Evolutionary conservation across 1,139 yeast species (phyloP).

Genomic region (Yamadazyma diddensiae): DNA sequence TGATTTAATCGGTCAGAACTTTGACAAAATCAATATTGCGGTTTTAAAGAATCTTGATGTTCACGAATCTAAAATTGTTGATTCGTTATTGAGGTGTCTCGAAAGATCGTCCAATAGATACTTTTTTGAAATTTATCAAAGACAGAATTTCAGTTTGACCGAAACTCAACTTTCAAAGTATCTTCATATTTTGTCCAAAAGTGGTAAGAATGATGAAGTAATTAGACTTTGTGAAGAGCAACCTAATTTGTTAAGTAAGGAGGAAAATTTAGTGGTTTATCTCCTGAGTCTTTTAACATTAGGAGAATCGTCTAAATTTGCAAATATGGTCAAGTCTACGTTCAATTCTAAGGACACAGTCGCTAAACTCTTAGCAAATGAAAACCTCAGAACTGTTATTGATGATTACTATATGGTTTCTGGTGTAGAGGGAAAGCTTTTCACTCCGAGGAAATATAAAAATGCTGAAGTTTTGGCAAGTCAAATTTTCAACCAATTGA

Average conservation of each 20-base stretch:
- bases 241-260: constrained; percentile 1
- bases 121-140: constrained; percentile 9
- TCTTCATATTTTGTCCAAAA: constrained; percentile 7
- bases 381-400: constrained; percentile 5
- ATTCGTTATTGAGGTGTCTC: constrained; percentile 6
- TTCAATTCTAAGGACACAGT: constrained; percentile 7
- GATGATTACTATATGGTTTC: constrained; percentile 9
- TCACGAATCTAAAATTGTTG: constrained; percentile 8
- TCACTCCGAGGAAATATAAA: constrained; percentile 3
- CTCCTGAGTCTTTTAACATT: constrained; percentile 14
- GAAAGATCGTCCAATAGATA: constrained; percentile 11
- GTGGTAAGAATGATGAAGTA: constrained; percentile 7
- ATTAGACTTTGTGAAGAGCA: constrained; percentile 6
- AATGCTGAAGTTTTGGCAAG: constrained; percentile 4
- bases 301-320: constrained; percentile 14
- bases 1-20: constrained; percentile 21
- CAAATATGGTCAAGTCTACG: constrained; percentile 7
- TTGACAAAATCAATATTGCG: constrained; percentile 30
- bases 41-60: constrained; percentile 13
- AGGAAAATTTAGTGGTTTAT: constrained; percentile 4
- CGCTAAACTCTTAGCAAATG: constrained; percentile 11
- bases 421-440: constrained; percentile 2
- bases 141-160: constrained; percentile 2
- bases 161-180: constrained; percentile 6
- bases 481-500: constrained; percentile 10